phyloP scores from a whole-genome alignment of 352 stramenopile species.

The Blastocystis sp. region DNA sequence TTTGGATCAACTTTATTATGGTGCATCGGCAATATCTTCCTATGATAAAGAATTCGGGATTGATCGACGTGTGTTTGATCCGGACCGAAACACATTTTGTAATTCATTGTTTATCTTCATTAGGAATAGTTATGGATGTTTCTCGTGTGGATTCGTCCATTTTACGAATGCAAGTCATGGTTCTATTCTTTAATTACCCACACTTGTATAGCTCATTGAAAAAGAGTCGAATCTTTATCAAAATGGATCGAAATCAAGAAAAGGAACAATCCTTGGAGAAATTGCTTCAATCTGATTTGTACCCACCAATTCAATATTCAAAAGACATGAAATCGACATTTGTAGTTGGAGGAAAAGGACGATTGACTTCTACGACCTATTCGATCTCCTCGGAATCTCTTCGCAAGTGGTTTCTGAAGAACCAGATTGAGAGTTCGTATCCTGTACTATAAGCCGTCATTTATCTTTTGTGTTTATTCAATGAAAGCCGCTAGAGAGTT shows the following conservation, averaged over 20 bases:
- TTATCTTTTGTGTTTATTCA: neutral
- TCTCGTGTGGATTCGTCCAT: neutral
- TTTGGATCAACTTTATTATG: constrained; percentile 19
- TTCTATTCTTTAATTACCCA: neutral
- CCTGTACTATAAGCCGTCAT: neutral
- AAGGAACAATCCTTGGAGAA: constrained; percentile 36
- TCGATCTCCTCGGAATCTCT: neutral
- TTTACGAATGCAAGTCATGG: constrained; percentile 14
- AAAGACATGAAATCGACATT: constrained; percentile 20
- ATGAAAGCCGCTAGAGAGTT: neutral
- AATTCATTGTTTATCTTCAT: neutral
- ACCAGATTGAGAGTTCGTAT: neutral
- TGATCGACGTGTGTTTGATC: neutral
- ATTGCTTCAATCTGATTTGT: constrained; percentile 37
- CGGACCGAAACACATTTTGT: neutral
- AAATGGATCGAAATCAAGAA: constrained; percentile 10
- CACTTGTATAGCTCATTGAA: neutral
- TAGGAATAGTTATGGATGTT: constrained; percentile 7
- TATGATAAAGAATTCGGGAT: neutral
- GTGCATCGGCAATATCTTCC: neutral
- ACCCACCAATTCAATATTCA: neutral
- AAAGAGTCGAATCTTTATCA: neutral
- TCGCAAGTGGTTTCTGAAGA: neutral
- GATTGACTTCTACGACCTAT: neutral
- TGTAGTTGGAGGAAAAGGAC: neutral